These are phyloP conservation scores for Cercospora sp. DNA, from an alignment of 2,329 filamentous ascomycete genomes.

Conservation along the genomic window DNA sequence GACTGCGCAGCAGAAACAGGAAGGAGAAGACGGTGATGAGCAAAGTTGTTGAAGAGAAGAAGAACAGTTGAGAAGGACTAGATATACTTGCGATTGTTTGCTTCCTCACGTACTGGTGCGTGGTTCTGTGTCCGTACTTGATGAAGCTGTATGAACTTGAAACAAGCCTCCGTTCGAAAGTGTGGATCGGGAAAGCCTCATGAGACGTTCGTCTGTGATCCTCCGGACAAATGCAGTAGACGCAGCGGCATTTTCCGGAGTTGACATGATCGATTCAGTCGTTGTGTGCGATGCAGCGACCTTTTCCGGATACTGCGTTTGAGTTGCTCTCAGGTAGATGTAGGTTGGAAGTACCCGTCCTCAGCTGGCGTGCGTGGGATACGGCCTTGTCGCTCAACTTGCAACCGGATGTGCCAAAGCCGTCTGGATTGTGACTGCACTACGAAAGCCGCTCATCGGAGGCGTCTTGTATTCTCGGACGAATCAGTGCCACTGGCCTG, in stretches of 20 bases:
- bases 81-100: not conserved
- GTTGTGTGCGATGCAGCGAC: not conserved
- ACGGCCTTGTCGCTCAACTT: not conserved
- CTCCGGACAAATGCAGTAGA: not conserved
- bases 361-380: not conserved
- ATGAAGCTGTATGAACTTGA: conserved; percentile 6
- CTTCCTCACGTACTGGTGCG: not conserved
- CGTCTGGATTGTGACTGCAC: not conserved
- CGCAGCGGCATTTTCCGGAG: not conserved
- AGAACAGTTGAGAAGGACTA: not conserved
- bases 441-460: not conserved
- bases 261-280: not conserved
- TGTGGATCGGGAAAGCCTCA: not conserved
- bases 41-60: not conserved
- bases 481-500: not conserved
- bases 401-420: not conserved
- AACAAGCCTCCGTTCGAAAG: conserved; percentile 11
- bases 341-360: not conserved
- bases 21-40: not conserved
- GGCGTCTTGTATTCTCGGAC: not conserved
- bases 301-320: not conserved
- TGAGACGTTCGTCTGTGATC: not conserved
- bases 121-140: conserved; percentile 3
- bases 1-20: conserved; percentile 6
- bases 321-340: not conserved